Percentiles rank a stretch among this genome's conserved stretches.
Conservation (phyloP, 2,329 filamentous ascomycete species). For the Penicillium sp. region DNA sequence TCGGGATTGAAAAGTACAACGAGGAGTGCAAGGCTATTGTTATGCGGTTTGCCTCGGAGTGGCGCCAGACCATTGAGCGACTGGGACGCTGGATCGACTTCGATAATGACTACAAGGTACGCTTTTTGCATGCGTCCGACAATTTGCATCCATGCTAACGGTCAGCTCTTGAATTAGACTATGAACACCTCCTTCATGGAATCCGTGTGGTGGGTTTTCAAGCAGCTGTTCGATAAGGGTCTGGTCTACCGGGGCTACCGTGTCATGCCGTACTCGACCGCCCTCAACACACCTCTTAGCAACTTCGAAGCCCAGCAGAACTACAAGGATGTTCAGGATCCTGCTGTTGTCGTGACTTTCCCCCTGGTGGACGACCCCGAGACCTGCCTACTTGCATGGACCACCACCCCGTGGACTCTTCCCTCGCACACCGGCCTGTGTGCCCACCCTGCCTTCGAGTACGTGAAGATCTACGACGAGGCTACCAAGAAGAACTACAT, state of each 20-base stretch:
- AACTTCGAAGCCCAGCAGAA: constrained; percentile 95
- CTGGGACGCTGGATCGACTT: constrained; percentile 97
- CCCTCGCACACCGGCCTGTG: constrained; percentile 77
- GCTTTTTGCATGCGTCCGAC: not conserved
- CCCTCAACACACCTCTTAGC: constrained; percentile 81
- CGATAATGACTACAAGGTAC: constrained; percentile 90
- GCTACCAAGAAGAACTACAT: constrained; percentile 80
- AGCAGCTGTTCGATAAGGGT: constrained; percentile 85
- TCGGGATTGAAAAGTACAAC: constrained; percentile 88
- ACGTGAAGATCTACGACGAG: constrained; percentile 82
- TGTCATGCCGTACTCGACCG: constrained; percentile 94
- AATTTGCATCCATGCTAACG: not conserved
- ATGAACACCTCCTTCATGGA: constrained; percentile 98
- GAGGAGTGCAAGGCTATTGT: constrained; percentile 88
- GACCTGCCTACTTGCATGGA: constrained; percentile 79
- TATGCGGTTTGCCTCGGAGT: constrained; percentile 84
- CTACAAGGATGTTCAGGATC: constrained; percentile 89
- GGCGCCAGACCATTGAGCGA: constrained; percentile 82
- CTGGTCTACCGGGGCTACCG: constrained; percentile 85
- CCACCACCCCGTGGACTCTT: constrained; percentile 83
- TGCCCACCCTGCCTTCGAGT: constrained; percentile 79
- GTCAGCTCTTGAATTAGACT: constrained; percentile 53
- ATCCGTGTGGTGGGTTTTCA: constrained; percentile 86
- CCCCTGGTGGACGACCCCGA: constrained; percentile 75
- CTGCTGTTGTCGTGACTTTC: constrained; percentile 84